These are phyloP conservation scores for Cucumis melo DNA, from an alignment of 306 rosid genomes.

Conservation along the genomic window DNA sequence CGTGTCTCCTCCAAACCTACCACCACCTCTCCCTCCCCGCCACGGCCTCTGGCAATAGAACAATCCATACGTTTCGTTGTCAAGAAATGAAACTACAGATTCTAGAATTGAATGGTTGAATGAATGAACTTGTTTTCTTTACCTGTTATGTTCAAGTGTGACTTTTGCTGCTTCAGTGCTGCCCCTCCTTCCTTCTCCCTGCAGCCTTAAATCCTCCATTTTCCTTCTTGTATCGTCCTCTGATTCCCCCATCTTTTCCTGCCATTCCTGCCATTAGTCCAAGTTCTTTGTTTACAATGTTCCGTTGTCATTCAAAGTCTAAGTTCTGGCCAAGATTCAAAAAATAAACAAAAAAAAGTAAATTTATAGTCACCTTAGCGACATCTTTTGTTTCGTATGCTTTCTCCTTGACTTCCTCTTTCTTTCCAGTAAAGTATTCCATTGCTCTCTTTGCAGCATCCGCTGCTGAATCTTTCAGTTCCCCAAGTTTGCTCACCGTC, in stretches of 20 bases:
- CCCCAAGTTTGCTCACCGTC: conserved; percentile 41
- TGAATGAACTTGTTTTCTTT: background rate
- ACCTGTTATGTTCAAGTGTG: background rate
- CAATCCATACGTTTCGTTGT: background rate
- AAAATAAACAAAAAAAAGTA: too few species aligned
- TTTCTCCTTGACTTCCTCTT: conserved; percentile 37
- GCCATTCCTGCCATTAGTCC: background rate
- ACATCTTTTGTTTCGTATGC: conserved; percentile 25
- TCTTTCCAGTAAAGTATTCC: conserved; percentile 45
- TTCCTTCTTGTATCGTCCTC: conserved; percentile 33
- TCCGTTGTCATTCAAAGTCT: too few species aligned
- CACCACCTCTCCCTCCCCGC: conserved; percentile 14
- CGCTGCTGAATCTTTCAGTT: conserved; percentile 45
- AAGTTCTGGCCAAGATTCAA: too few species aligned
- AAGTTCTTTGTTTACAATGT: background rate
- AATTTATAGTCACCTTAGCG: conserved; percentile 19
- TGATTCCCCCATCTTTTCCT: conserved; percentile 40
- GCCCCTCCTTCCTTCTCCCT: conserved; percentile 2
- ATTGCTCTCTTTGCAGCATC: conserved; percentile 43
- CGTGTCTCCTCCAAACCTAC: conserved; percentile 28
- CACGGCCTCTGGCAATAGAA: conserved; percentile 6
- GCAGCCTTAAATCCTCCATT: conserved; percentile 29
- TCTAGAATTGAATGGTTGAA: too few species aligned
- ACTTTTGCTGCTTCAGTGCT: background rate
- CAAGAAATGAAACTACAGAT: too few species aligned